Evolutionary conservation across 371 early-diverging fungal species (phyloP), one percentile per base, ranked within the genome.

Genomic region (Cokeromyces recurvatus): DNA sequence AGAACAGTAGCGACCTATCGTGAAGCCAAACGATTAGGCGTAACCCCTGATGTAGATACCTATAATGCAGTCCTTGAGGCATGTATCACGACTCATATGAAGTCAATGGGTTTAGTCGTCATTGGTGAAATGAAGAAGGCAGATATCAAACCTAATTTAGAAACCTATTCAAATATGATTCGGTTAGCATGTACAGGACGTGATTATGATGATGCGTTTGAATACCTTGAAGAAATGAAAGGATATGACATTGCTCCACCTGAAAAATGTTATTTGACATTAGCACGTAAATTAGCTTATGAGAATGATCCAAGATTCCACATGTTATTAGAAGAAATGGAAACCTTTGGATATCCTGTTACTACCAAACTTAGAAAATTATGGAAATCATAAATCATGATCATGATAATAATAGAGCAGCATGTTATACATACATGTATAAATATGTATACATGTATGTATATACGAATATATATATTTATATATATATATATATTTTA

Each of bases 211-310:
- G 82, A 84, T 29, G 89, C 86, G 20, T 90, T 90, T 53, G 59
- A 65, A 38, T 89, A 86, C 34, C 71, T 90, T 42, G 88, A 89
- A 54, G 81, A 86, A 54, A 85, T 88, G 86, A 85, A 85, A 71
- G 62, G 77, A 17, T 73, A 79, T 36, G 74, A 74, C 43, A 78
- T 84, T 34, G 69, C 79, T 39, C 90, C 90, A n/a, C 65, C 74
- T 1, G 66, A 71, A 47, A 24, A 51, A 0, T 71, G 78, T 10
- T 87, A 87, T 48, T 60, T 69, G 6, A 54, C 50, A 4, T 57
- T 90, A 10, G 79, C 80, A 22, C 60, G 68, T 21, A 81, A 82
- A 39, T 76, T 87, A 19, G 85, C 85, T 10, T 51, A 52, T 16
- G 81, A 82, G 48, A 60, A 70, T 17, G 90, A 90, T 35, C 82